Percentiles rank a stretch among this genome's conserved stretches.
Conservation (phyloP, 768 basidiomycete species). For the Phylloporus sp. region DNA sequence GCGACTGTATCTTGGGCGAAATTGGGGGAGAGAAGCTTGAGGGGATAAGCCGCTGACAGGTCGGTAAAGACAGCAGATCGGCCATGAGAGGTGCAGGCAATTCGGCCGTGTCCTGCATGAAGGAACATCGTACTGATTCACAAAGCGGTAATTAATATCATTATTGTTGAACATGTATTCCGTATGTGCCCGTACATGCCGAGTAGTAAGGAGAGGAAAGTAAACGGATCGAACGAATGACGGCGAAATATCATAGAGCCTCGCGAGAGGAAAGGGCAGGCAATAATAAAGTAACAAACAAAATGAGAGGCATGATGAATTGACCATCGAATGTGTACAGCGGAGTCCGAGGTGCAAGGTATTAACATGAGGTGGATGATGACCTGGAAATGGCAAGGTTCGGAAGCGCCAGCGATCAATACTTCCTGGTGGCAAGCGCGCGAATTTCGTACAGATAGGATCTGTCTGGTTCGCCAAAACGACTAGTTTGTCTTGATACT, state of each 20-base stretch:
- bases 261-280: constrained; percentile 25
- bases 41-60: constrained; percentile 75
- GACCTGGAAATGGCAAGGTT: neutral
- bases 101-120: constrained; percentile 49
- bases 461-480: constrained; percentile 46
- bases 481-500: constrained; percentile 17
- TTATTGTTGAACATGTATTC: constrained; percentile 31
- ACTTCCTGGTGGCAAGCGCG: constrained; percentile 79
- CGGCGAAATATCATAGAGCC: constrained; percentile 25
- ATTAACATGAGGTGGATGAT: constrained; percentile 13
- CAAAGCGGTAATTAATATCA: constrained; percentile 14
- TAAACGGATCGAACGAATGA: constrained; percentile 19
- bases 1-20: constrained; percentile 47
- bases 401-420: constrained; percentile 37
- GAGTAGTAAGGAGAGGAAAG: constrained; percentile 20
- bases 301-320: constrained; percentile 22
- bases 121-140: constrained; percentile 1
- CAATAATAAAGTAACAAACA: constrained; percentile 28
- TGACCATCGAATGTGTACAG: constrained; percentile 20
- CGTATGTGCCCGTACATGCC: constrained; percentile 37
- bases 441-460: constrained; percentile 76
- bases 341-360: constrained; percentile 17
- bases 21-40: constrained; percentile 81
- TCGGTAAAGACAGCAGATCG: constrained; percentile 61
- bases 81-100: constrained; percentile 50